phyloP scores from a whole-genome alignment of 495 filamentous ascomycete genomes.

The Aspergillus diversus region DNA sequence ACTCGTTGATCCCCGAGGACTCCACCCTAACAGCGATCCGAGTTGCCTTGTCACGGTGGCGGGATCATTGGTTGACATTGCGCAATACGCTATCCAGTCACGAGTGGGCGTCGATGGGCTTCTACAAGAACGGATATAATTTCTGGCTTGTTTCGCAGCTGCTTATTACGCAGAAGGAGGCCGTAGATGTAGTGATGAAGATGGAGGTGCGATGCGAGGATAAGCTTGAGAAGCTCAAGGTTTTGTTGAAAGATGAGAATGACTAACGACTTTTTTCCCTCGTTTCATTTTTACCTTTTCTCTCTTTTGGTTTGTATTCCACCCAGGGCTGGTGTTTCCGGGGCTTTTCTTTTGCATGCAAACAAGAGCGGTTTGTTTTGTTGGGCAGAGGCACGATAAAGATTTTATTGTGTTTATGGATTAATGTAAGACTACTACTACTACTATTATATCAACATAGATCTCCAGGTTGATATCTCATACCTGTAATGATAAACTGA shows the following conservation, averaged over 20 bases:
- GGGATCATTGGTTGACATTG: slow-evolving; percentile 40
- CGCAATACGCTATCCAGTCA: slow-evolving; percentile 36
- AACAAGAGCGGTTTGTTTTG: not conserved
- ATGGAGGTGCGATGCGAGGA: slow-evolving; percentile 55
- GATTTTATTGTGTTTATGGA: no score
- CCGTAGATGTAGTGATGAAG: slow-evolving; percentile 50
- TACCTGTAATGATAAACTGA: not conserved
- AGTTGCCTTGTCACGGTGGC: slow-evolving; percentile 43
- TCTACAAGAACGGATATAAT: slow-evolving; percentile 50
- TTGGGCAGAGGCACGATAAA: not conserved
- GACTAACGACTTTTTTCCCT: slow-evolving; percentile 21
- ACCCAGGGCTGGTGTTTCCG: not conserved
- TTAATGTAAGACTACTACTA: no score
- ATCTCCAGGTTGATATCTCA: not conserved
- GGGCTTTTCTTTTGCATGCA: not conserved
- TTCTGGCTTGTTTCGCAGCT: slow-evolving; percentile 53
- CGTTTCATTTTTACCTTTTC: not conserved
- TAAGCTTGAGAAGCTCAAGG: slow-evolving; percentile 49
- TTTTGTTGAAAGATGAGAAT: slow-evolving; percentile 46
- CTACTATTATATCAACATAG: no score
- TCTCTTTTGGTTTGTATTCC: not conserved
- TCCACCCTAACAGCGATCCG: slow-evolving; percentile 37
- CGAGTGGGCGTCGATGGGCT: slow-evolving; percentile 50
- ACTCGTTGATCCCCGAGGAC: slow-evolving; percentile 37
- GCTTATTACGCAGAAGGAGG: slow-evolving; percentile 51